Percentiles rank a stretch among this genome's conserved stretches.
Conservation (phyloP, 331 rosid genomes). For the Ulmus americana region DNA sequence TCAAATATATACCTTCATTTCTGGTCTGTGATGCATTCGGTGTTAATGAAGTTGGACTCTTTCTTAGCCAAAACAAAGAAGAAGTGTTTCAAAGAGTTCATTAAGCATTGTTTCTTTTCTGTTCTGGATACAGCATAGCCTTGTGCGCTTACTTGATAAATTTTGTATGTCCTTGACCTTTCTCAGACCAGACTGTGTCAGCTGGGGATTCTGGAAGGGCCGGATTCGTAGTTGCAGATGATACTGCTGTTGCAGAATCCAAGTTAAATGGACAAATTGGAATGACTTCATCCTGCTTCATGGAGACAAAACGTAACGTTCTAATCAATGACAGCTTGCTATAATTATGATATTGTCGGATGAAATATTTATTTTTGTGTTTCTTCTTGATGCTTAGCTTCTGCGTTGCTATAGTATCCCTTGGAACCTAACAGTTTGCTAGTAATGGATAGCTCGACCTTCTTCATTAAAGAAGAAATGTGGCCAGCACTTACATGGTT, state of each 20-base stretch:
- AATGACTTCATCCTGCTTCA: conserved; percentile 23
- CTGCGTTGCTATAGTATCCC: too few species aligned
- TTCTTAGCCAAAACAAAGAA: too few species aligned
- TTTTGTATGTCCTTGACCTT: conserved; percentile 39
- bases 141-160: conserved; percentile 17
- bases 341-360: background rate
- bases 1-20: conserved; percentile 9
- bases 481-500: too few species aligned
- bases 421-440: too few species aligned
- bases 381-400: background rate
- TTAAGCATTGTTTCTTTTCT: conserved; percentile 13
- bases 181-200: conserved; percentile 42
- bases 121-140: background rate
- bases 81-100: conserved; percentile 1
- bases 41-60: background rate
- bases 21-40: conserved; percentile 15
- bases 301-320: conserved; percentile 31
- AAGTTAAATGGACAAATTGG: conserved; percentile 38
- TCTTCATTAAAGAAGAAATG: too few species aligned
- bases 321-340: background rate
- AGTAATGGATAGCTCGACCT: too few species aligned
- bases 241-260: conserved; percentile 35
- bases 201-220: conserved; percentile 50
- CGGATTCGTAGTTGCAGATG: conserved; percentile 37
- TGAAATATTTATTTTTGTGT: background rate